Evolutionary conservation across 78 protist genomes (phyloP).

Genomic region (Carpediemonas membranifera): DNA sequence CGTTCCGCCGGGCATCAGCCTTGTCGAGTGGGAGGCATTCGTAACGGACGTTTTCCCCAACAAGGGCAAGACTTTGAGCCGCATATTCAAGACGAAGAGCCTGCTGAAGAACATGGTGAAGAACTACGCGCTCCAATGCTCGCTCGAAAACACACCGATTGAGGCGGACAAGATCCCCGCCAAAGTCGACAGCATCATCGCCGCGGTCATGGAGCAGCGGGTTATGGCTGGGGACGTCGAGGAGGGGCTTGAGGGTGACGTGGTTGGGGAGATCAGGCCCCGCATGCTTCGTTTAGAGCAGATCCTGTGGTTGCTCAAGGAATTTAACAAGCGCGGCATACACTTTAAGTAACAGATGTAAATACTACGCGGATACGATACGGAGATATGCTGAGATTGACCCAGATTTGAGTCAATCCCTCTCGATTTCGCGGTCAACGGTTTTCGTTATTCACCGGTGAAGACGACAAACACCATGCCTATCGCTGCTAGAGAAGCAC

Average conservation of each 20-base stretch:
- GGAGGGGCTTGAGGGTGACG: neutral
- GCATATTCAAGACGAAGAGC: slow-evolving; percentile 48
- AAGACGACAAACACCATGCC: too few relatives aligned
- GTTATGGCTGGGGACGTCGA: neutral
- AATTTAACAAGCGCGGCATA: too few relatives aligned
- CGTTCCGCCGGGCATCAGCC: slow-evolving; percentile 88
- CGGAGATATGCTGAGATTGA: too few relatives aligned
- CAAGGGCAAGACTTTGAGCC: slow-evolving; percentile 87
- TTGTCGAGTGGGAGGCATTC: slow-evolving; percentile 94
- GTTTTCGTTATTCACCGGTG: too few relatives aligned
- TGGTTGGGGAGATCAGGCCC: neutral
- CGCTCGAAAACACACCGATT: neutral
- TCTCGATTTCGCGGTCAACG: too few relatives aligned
- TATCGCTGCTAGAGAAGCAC: too few relatives aligned
- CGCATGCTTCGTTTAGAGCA: neutral
- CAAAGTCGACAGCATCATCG: neutral
- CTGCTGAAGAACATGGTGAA: neutral
- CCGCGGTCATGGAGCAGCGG: neutral
- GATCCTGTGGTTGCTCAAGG: too few relatives aligned
- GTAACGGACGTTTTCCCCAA: slow-evolving; percentile 74
- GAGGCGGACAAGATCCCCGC: neutral
- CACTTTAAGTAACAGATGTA: too few relatives aligned
- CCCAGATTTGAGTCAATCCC: too few relatives aligned
- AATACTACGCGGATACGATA: too few relatives aligned
- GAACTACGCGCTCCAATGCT: too few relatives aligned